These are phyloP conservation scores for Claviceps purpurea DNA, from an alignment of 2,329 filamentous ascomycete species.

Conservation along the genomic window DNA sequence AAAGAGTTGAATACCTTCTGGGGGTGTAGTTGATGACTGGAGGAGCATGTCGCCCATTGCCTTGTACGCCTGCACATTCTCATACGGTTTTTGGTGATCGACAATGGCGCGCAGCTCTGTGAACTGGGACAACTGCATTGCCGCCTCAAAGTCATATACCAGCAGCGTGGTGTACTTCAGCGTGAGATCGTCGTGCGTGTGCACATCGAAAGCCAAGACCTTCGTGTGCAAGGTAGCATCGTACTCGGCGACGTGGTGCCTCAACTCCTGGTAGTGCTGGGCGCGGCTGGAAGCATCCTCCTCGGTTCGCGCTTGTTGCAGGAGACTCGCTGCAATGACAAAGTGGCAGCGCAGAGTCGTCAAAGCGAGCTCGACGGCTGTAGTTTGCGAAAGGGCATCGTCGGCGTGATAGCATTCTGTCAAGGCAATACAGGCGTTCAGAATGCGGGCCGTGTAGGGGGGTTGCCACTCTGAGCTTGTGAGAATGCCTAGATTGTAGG, in stretches of 20 bases:
- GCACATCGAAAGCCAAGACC: conserved; percentile 22
- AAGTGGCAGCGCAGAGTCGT: conserved; percentile 61
- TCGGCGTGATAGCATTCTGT: conserved; percentile 37
- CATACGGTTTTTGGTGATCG: conserved; percentile 30
- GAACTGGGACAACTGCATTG: conserved; percentile 53
- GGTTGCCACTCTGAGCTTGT: conserved; percentile 42
- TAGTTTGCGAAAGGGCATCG: not conserved
- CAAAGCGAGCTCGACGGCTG: not conserved
- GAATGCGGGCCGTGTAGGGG: conserved; percentile 39
- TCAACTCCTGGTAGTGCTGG: conserved; percentile 48
- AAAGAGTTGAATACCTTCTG: conserved; percentile 25
- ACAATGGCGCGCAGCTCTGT: conserved; percentile 50
- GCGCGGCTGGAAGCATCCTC: conserved; percentile 30
- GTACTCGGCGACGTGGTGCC: conserved; percentile 38
- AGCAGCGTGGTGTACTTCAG: conserved; percentile 53
- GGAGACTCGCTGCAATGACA: conserved; percentile 35
- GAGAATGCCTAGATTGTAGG: conserved; percentile 64
- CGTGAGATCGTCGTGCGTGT: conserved; percentile 36
- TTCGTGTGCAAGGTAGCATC: not conserved
- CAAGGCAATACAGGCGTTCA: conserved; percentile 38
- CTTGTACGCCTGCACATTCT: conserved; percentile 37
- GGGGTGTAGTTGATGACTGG: conserved; percentile 37
- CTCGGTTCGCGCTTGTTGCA: not conserved
- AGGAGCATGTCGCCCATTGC: conserved; percentile 54
- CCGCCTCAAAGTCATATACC: conserved; percentile 69